phyloP scores from a whole-genome alignment of 768 basidiomycete species.

The Tulasnella sp. region DNA sequence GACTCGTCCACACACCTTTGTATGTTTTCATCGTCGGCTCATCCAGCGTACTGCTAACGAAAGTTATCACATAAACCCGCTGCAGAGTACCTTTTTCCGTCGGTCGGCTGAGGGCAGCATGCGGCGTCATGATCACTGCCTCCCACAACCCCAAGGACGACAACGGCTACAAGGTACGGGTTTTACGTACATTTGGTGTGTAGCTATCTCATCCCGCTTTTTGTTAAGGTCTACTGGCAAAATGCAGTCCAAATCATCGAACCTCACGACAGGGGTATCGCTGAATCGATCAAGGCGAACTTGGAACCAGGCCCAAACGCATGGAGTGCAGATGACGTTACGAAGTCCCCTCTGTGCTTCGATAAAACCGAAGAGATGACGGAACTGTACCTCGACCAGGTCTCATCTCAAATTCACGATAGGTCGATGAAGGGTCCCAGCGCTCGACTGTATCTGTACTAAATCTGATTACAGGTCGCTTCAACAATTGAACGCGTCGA shows the following conservation, averaged over 20 bases:
- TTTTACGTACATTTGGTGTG: background rate
- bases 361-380: conserved; percentile 55
- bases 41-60: background rate
- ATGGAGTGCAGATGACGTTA: conserved; percentile 36
- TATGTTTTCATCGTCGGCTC: conserved; percentile 30
- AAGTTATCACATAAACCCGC: background rate
- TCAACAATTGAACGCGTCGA: conserved; percentile 35
- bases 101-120: conserved; percentile 56
- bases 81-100: conserved; percentile 73
- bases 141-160: conserved; percentile 83
- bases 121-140: conserved; percentile 90
- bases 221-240: conserved; percentile 73
- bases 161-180: conserved; percentile 74
- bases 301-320: conserved; percentile 40
- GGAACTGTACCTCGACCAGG: conserved; percentile 47
- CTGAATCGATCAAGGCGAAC: conserved; percentile 53
- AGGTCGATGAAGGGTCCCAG: background rate
- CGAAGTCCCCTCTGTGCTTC: conserved; percentile 40
- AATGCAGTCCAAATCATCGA: conserved; percentile 84
- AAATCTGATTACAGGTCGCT: background rate
- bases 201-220: background rate
- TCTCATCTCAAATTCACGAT: conserved; percentile 15
- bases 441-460: background rate
- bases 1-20: conserved; percentile 76
- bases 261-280: conserved; percentile 76